Base-by-base conservation (phyloP, 352 stramenopile species). In the Phytophthora sp. region DNA sequence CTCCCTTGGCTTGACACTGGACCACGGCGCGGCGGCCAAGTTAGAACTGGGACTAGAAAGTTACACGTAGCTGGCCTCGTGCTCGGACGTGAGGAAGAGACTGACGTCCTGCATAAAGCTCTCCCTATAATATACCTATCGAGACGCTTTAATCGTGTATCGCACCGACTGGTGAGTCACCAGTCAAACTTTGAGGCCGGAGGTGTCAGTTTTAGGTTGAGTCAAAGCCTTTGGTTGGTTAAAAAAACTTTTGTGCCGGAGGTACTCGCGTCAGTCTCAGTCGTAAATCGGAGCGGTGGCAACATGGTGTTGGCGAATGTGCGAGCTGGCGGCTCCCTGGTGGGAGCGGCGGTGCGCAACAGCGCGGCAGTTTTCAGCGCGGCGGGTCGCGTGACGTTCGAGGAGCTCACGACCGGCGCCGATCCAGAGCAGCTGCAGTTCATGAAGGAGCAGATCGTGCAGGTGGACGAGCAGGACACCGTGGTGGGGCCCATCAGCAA, bases 361-460 rank as follows among this genome's bases (percentile, higher is more conserved):
- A 46, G 59, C 12, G 20, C 65, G 31, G 33, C 35, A 33, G 58
- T 61, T 7, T 66, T 74, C 20, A 52, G 64, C 35, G 41, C 44
- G 16, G 53, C 39, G 12, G 67, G 44, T 8, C 83, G 79, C 18
- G 60, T 74, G 29, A 73, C 63, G 1, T 93, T 91, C 38, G 86
- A 92, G 35, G 71, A 86, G 42, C 67, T 94, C 45, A 88, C 83
- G 30, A 81, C 80, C 4, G 75, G 71, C 21, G 84, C 86, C 12
- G 90, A 97, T 57, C 57, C 66, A 7, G 81, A 89, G 51, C 91
- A 97, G 73, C 71, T 95, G 57, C 53, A 89, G 75, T 89, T 97
- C 60, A 97, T 97, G 91, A 84, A 97, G 67, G 91, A 97, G 70
- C 82, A 87, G 71, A 80, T 94, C 64, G 94, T 97, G 69, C 76